These are phyloP conservation scores for Cercophora scortea DNA, from an alignment of 495 filamentous ascomycete species.

Conservation along the genomic window DNA sequence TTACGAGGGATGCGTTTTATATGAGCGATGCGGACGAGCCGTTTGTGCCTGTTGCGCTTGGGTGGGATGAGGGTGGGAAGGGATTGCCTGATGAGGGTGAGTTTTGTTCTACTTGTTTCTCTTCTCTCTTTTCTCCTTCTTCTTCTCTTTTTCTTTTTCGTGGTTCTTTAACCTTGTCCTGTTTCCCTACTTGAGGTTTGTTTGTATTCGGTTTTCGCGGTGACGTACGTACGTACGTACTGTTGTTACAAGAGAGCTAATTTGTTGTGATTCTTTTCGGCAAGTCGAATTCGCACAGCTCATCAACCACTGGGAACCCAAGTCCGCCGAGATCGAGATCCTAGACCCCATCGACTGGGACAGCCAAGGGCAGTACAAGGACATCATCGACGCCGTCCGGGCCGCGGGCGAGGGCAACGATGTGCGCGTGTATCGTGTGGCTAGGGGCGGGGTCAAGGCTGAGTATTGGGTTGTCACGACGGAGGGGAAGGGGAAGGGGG, in stretches of 20 bases:
- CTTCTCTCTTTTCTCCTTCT: slow-evolving; percentile 13
- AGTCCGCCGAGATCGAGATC: slow-evolving; percentile 44
- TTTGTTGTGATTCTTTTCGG: neutral
- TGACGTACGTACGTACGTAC: neutral
- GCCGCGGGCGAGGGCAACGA: slow-evolving; percentile 51
- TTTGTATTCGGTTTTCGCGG: too few relatives aligned
- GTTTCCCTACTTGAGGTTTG: too few relatives aligned
- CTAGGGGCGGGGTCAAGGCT: slow-evolving; percentile 48
- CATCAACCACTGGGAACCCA: slow-evolving; percentile 42
- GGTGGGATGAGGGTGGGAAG: slow-evolving; percentile 47
- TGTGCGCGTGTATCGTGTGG: slow-evolving; percentile 65
- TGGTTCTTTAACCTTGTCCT: neutral
- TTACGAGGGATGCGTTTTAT: slow-evolving; percentile 54
- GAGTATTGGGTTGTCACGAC: slow-evolving; percentile 68
- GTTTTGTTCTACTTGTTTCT: slow-evolving; percentile 8
- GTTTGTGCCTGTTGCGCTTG: slow-evolving; percentile 65
- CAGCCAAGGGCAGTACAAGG: slow-evolving; percentile 47
- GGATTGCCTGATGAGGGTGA: slow-evolving; percentile 57
- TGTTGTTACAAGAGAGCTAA: neutral
- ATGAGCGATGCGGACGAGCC: slow-evolving; percentile 76
- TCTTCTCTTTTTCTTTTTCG: slow-evolving; percentile 1
- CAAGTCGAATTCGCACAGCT: slow-evolving; percentile 54
- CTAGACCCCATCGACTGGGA: slow-evolving; percentile 55
- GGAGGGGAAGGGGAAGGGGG: slow-evolving; percentile 37
- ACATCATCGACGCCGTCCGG: slow-evolving; percentile 50